Evolutionary conservation across 495 filamentous ascomycete species (phyloP).

Genomic region (Massariosphaeria phaeospora): DNA sequence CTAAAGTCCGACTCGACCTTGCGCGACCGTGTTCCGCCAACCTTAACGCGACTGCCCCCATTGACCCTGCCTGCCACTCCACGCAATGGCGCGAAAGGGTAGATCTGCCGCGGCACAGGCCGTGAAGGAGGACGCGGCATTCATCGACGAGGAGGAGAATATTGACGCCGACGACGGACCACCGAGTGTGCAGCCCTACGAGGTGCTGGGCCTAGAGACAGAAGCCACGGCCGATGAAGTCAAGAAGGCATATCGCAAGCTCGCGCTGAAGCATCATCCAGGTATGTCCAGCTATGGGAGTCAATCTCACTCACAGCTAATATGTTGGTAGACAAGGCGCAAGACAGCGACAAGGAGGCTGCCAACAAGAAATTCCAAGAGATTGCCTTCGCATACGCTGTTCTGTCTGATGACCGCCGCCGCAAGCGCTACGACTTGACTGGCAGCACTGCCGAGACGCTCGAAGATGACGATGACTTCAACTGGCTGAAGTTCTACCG

Average conservation of each 20-base stretch:
- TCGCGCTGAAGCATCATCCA: conserved; percentile 43
- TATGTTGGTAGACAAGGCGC: conserved; percentile 63
- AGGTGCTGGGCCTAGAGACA: conserved; percentile 37
- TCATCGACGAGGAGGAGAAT: conserved; percentile 13
- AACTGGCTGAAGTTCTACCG: conserved; percentile 86
- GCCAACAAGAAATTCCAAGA: conserved; percentile 80
- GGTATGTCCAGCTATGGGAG: conserved; percentile 30
- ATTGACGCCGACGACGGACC: conserved; percentile 32
- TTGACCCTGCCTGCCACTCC: not conserved
- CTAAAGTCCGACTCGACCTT: conserved; percentile 15
- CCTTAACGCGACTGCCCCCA: conserved; percentile 6
- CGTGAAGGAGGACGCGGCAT: not conserved
- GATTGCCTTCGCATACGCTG: conserved; percentile 88
- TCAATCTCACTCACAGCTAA: too few species aligned
- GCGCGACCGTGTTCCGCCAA: too few species aligned
- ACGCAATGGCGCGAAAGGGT: too few species aligned
- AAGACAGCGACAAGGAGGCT: conserved; percentile 55
- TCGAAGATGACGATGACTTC: conserved; percentile 74
- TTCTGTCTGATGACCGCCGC: conserved; percentile 73
- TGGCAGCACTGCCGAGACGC: conserved; percentile 74
- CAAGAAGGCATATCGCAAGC: conserved; percentile 44
- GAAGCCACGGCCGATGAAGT: conserved; percentile 39
- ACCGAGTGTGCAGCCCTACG: conserved; percentile 42
- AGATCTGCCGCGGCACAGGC: too few species aligned
- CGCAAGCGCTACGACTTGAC: conserved; percentile 83